Percentiles rank a stretch among this genome's conserved stretches.
Conservation (phyloP, 2,329 filamentous ascomycete genomes). For the Metarhizium sp. region DNA sequence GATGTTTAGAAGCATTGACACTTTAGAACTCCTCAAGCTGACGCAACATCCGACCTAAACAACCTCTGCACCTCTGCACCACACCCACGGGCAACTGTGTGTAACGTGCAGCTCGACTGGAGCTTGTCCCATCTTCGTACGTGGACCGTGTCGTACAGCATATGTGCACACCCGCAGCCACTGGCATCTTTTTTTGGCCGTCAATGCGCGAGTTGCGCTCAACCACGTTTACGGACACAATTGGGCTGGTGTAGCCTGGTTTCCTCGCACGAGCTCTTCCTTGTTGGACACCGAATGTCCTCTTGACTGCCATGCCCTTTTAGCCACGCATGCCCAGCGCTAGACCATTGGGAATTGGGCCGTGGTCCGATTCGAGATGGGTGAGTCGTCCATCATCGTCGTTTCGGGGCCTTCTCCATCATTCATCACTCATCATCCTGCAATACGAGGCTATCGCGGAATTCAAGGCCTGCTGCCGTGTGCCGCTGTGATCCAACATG, state of each 20-base stretch:
- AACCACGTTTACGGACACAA: background rate
- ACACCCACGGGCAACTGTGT: no score
- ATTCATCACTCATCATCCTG: background rate
- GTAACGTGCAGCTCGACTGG: background rate
- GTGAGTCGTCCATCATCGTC: slow-evolving; percentile 9
- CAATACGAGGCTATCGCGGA: background rate
- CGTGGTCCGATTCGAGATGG: slow-evolving; percentile 16
- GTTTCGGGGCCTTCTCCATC: background rate
- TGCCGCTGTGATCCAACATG: background rate
- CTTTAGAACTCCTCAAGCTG: no score
- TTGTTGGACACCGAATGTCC: background rate
- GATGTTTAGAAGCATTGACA: no score
- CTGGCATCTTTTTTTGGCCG: background rate
- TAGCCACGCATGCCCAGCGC: slow-evolving; percentile 11
- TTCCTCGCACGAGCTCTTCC: background rate
- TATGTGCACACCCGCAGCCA: no score
- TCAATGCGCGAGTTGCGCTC: background rate
- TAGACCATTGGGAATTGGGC: slow-evolving; percentile 12
- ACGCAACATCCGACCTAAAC: no score
- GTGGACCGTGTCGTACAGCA: background rate
- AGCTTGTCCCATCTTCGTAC: background rate
- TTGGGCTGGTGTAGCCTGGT: background rate
- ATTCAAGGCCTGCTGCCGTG: background rate
- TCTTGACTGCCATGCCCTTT: slow-evolving; percentile 4
- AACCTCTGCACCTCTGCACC: no score